phyloP scores from a whole-genome alignment of 2,329 filamentous ascomycete species.

The Dactylonectria estremocensis region DNA sequence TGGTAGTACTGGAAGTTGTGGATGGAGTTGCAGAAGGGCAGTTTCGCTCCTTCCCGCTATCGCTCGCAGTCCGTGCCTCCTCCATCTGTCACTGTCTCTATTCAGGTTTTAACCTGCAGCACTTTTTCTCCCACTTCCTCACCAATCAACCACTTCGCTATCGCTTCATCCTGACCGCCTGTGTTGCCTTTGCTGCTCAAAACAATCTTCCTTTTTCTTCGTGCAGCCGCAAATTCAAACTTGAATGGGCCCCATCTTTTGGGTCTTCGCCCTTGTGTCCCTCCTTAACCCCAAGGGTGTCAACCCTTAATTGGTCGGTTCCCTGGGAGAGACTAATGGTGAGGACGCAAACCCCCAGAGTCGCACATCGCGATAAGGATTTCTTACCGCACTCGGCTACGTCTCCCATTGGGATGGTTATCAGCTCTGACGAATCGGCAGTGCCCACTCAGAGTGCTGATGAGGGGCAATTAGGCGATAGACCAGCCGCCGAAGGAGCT shows the following conservation, averaged over 20 bases:
- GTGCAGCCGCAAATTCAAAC: conserved; percentile 37
- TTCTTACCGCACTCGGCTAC: conserved; percentile 16
- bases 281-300: conserved; percentile 6
- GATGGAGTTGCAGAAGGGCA: conserved; percentile 14
- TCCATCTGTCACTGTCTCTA: too few relatives aligned
- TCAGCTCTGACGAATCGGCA: conserved; percentile 4
- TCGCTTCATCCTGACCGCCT: background rate
- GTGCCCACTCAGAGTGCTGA: background rate
- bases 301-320: conserved; percentile 40
- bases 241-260: conserved; percentile 36
- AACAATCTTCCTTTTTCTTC: conserved; percentile 6
- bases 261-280: conserved; percentile 25
- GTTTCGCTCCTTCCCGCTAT: conserved; percentile 22
- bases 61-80: background rate
- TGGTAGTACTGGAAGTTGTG: conserved; percentile 2
- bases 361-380: conserved; percentile 21
- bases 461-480: conserved; percentile 4
- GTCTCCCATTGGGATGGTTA: background rate
- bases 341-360: conserved; percentile 12
- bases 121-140: background rate
- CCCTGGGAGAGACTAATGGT: conserved; percentile 15
- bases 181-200: conserved; percentile 25
- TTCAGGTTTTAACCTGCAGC: background rate
- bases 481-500: conserved; percentile 4
- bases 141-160: background rate